phyloP scores from a whole-genome alignment of 495 filamentous ascomycete species.

The Hypoxylon fuscum region DNA sequence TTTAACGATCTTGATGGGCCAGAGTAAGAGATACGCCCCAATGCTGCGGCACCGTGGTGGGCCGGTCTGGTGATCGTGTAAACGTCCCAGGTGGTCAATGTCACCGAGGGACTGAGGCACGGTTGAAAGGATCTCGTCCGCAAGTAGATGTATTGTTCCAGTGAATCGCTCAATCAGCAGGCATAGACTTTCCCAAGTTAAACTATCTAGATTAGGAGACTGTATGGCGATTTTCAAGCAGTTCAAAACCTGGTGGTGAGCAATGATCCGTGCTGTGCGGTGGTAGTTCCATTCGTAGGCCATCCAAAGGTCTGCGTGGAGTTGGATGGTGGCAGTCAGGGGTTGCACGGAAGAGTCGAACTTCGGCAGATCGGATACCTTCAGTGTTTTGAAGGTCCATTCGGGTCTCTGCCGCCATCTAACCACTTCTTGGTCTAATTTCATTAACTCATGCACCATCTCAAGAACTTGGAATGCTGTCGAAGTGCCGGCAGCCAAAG shows the following conservation, averaged over 20 bases:
- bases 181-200: slow-evolving; percentile 5
- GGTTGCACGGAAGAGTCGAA: slow-evolving; percentile 16
- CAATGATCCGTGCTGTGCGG: slow-evolving; percentile 42
- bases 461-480: slow-evolving; percentile 24
- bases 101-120: slow-evolving; percentile 39
- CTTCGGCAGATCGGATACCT: slow-evolving; percentile 32
- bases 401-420: slow-evolving; percentile 41
- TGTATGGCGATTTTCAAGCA: slow-evolving; percentile 16
- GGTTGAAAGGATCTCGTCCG: slow-evolving; percentile 42
- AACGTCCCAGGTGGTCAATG: slow-evolving; percentile 31
- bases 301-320: slow-evolving; percentile 48
- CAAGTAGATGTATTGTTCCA: slow-evolving; percentile 30
- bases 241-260: slow-evolving; percentile 39
- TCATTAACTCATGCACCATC: slow-evolving; percentile 37
- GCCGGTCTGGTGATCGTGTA: slow-evolving; percentile 15
- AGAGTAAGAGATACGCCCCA: slow-evolving; percentile 42
- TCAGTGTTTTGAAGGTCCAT: slow-evolving; percentile 42
- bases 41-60: slow-evolving; percentile 29
- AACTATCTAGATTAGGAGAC: slow-evolving; percentile 7
- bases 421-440: slow-evolving; percentile 35
- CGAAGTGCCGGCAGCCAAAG: slow-evolving; percentile 17
- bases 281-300: slow-evolving; percentile 56
- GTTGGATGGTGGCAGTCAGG: slow-evolving; percentile 34
- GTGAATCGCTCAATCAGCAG: slow-evolving; percentile 21
- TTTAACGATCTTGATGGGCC: slow-evolving; percentile 44